Evolutionary conservation across 345 rosid genomes (phyloP).

Genomic region (Diplotaxis tenuifolia): DNA sequence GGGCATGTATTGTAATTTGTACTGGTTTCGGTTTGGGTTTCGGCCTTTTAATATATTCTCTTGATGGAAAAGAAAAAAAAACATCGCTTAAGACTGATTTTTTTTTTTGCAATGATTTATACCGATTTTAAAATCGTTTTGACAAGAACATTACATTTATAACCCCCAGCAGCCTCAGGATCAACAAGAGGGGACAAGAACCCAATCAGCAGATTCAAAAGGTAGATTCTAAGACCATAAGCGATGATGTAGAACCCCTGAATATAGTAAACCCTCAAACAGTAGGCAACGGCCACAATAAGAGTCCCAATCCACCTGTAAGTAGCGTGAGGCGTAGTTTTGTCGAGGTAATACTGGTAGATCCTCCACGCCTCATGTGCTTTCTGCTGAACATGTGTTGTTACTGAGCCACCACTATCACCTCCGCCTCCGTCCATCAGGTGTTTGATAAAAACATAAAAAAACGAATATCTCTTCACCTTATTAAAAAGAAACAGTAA

Average conservation of each 20-base stretch:
- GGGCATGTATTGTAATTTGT: too few relatives aligned
- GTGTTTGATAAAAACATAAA: background rate
- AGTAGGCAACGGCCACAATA: constrained; percentile 48
- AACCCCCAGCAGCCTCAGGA: constrained; percentile 62
- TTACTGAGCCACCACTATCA: constrained; percentile 48
- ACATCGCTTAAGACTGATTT: too few relatives aligned
- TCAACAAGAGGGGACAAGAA: constrained; percentile 95
- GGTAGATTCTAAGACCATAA: constrained; percentile 89
- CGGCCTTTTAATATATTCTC: too few relatives aligned
- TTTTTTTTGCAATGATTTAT: too few relatives aligned
- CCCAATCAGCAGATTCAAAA: too few relatives aligned
- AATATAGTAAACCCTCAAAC: constrained; percentile 63
- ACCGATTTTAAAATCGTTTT: too few relatives aligned
- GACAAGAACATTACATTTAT: too few relatives aligned
- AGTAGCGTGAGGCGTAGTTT: constrained; percentile 72
- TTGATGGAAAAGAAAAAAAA: too few relatives aligned
- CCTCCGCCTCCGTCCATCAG: constrained; percentile 80
- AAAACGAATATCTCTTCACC: background rate
- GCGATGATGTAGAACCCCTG: constrained; percentile 88
- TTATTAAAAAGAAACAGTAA: background rate
- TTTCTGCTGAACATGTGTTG: constrained; percentile 64
- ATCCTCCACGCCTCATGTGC: constrained; percentile 74
- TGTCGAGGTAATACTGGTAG: constrained; percentile 84
- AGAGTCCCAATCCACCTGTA: constrained; percentile 88
- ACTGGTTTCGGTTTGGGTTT: too few relatives aligned